Base-by-base conservation (phyloP, 2,329 filamentous ascomycete genomes). In the Phaeosphaeria sp. region DNA sequence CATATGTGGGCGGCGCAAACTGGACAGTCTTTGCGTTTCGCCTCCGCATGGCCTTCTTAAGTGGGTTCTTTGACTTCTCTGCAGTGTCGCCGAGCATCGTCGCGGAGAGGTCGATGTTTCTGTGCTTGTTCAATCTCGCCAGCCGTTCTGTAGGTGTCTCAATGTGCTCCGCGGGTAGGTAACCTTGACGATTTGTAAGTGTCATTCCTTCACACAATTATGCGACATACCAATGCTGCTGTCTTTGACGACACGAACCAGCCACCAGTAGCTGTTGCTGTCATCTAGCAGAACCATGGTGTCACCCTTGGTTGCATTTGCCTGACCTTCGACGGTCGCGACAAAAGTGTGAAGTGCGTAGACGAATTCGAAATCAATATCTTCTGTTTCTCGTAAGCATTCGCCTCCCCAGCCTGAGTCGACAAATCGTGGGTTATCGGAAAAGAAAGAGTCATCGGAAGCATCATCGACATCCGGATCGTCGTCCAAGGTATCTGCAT, bases 241-340 rank as follows among this genome's bases (percentile, higher is more conserved):
- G 79, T 99, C 95, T 78, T 98, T 98, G 52, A 98, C 93, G 46
- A 99, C 91, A 64, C 94, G 87, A 15, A 99, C 95, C 60, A 99
- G 86, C 95, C 95, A 99, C 95, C 95, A 99, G 78, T 99, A 99
- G 80, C 93, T 98, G 81, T 99, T 99, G 80, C 93, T 98, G 72
- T 99, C 95, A 73, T 99, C 95, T 21, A 99, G 86, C 63, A 99
- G 83, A 53, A 98, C 94, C 95, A 99, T 99, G 15, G 94, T 98
- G 74, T 99, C 95, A 51, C 95, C 95, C 80, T 99, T 99, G 33
- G 92, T 96, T 58, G 95, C 95, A 82, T 98, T 99, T 62, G 95
- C 95, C 79, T 99, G 95, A 25, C 95, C 95, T 79, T 99, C 95
- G 49, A 99, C 95, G 0, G 95, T 98, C 25, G 95, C 95, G 64